Evolutionary conservation across 129 eudicot genomes (phyloP).

Genomic region (Cynara cardunculus): DNA sequence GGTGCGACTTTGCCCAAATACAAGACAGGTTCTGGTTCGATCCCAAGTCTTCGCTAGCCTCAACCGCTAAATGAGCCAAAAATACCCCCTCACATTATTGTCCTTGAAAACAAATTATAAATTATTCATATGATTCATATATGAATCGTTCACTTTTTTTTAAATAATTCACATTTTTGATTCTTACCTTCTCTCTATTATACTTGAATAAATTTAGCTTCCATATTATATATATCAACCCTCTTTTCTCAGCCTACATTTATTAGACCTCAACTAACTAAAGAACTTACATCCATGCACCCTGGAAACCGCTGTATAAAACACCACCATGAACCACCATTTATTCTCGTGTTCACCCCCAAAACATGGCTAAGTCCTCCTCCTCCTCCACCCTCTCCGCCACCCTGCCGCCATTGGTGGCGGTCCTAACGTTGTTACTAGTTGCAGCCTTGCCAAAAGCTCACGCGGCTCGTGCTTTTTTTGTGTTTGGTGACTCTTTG

Average conservation of each 20-base stretch:
- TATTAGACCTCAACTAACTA: constrained; percentile 38
- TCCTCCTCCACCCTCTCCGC: background rate
- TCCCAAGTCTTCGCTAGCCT: too few species aligned
- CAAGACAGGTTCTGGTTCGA: too few species aligned
- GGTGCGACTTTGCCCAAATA: too few species aligned
- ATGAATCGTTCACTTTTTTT: too few species aligned
- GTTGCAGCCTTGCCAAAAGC: constrained; percentile 11
- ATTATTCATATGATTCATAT: too few species aligned
- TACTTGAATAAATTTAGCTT: background rate
- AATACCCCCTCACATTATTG: too few species aligned
- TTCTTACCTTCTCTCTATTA: too few species aligned
- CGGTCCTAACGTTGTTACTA: constrained; percentile 9
- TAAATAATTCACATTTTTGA: too few species aligned
- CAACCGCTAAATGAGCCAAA: too few species aligned
- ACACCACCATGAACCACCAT: constrained; percentile 21
- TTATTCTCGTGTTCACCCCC: background rate
- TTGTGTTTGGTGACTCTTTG: constrained; percentile 78
- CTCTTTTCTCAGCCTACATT: constrained; percentile 16
- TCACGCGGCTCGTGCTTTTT: constrained; percentile 61
- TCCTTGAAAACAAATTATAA: too few species aligned
- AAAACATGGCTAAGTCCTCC: constrained; percentile 18
- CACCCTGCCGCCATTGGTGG: background rate
- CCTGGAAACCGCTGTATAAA: constrained; percentile 21
- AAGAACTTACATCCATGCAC: constrained; percentile 20
- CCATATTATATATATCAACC: background rate